Evolutionary conservation across 768 basidiomycete genomes (phyloP), one percentile per base, ranked within the genome.

Genomic region (Tylopilus rubrobrunneus): DNA sequence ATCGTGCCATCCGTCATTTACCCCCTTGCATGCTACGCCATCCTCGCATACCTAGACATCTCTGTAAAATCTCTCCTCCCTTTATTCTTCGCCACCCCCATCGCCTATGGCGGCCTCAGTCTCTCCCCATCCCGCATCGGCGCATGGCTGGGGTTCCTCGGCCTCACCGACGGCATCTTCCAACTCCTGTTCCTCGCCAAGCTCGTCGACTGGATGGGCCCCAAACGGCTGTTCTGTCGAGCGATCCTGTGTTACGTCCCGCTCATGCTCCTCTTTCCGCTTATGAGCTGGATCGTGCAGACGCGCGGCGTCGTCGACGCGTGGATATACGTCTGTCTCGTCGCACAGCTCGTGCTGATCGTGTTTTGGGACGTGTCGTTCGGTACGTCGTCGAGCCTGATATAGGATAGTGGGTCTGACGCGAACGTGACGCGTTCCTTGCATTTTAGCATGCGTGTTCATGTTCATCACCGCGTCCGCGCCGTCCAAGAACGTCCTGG

Each of bases 401-500:
- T 10, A 19, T 29, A 14, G 31, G 31, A 31, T 31, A 7, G 31
- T 7, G 31, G 8, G 31, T 31, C 25, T 25, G 25, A 25, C 25
- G 25, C 25, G 25, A 25, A 2, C 31, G n/a, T 29, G 29, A 29
- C 8, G 8, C 7, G 29, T 31, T 7, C 29, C 29, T 31, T 10
- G 7, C 29, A 31, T 31, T 3, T n/a, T 49, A 86, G 86, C 84
- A 8, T 81, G 62, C 29, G 10, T 86, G 39, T 86, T 86, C 69
- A 84, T 88, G 56, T 83, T 81, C 63, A 83, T 89, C 57, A 75
- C 79, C 23, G 79, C 80, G 14, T 74, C 84, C 15, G 73, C 86
- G 0, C 85, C 87, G 0, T 77, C 74, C 45, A 76, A 73, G 49
- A 71, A 71, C 9, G 55, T 77, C 1, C 72, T 88, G 12, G 86